Conservation (phyloP, 345 rosid species). For the Brassica juncea region DNA sequence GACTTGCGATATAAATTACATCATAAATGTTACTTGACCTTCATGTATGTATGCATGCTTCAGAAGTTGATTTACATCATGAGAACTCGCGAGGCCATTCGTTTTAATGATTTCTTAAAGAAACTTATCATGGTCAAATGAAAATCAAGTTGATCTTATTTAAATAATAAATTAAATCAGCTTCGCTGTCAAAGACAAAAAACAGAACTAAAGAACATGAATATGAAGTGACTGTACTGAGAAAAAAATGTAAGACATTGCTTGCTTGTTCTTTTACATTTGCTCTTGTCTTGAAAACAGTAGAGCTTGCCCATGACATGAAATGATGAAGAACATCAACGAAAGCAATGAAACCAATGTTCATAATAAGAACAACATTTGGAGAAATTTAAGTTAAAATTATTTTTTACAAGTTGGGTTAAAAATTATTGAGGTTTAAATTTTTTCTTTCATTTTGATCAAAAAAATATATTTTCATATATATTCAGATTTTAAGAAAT, state of each 20-base stretch:
- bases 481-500: background rate
- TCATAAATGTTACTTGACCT: background rate
- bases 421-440: background rate
- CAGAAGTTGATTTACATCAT: background rate
- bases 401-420: background rate
- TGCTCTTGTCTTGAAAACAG: constrained; percentile 47
- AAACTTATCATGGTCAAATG: background rate
- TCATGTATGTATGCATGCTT: background rate
- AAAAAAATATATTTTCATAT: background rate
- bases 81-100: background rate
- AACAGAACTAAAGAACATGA: constrained; percentile 23
- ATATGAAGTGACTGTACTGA: constrained; percentile 15
- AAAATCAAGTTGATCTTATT: background rate
- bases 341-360: constrained; percentile 73
- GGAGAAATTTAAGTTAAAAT: constrained; percentile 47
- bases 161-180: background rate
- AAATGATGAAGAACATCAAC: constrained; percentile 72
- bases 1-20: background rate
- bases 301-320: constrained; percentile 86
- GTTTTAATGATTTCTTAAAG: background rate
- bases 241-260: background rate
- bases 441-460: background rate
- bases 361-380: constrained; percentile 82
- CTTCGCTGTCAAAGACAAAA: constrained; percentile 5
- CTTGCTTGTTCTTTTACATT: constrained; percentile 18